phyloP scores from a whole-genome alignment of 306 rosid species.

The Malus asiatica region DNA sequence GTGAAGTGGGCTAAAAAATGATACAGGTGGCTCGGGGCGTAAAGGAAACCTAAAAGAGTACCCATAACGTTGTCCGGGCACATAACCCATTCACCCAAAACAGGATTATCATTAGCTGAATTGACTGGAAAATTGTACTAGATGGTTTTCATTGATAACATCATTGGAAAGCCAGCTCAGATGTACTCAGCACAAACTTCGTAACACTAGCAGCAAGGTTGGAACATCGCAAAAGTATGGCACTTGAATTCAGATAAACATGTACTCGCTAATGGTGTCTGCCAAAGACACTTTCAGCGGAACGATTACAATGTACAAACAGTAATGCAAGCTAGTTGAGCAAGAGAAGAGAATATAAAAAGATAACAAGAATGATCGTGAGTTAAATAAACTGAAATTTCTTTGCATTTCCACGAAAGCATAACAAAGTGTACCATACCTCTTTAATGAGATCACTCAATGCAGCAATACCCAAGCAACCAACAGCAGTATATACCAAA shows the following conservation, averaged over 20 bases:
- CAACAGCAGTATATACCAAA: conserved; percentile 82
- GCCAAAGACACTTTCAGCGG: not conserved
- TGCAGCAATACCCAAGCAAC: conserved; percentile 77
- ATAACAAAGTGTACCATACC: conserved; percentile 38
- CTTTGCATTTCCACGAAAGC: not conserved
- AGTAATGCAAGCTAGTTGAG: not conserved
- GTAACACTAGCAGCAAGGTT: conserved; percentile 1
- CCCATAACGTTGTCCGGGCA: conserved; percentile 8
- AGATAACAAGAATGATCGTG: not conserved
- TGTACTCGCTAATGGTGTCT: conserved; percentile 9
- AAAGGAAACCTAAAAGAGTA: conserved; percentile 8
- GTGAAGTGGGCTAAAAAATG: conserved; percentile 4
- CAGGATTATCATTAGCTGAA: not conserved
- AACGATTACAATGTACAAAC: not conserved
- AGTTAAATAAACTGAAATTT: not conserved
- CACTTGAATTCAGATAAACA: not conserved
- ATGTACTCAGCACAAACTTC: not conserved
- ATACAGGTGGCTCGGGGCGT: conserved; percentile 9
- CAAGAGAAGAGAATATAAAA: not conserved
- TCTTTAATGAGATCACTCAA: conserved; percentile 67
- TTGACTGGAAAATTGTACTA: not conserved
- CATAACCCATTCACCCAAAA: conserved; percentile 11
- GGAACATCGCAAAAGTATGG: conserved; percentile 3
- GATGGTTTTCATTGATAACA: not conserved
- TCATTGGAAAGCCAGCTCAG: conserved; percentile 9